Conservation (phyloP, 75 land plant species). For the Sequoia sempervirens region DNA sequence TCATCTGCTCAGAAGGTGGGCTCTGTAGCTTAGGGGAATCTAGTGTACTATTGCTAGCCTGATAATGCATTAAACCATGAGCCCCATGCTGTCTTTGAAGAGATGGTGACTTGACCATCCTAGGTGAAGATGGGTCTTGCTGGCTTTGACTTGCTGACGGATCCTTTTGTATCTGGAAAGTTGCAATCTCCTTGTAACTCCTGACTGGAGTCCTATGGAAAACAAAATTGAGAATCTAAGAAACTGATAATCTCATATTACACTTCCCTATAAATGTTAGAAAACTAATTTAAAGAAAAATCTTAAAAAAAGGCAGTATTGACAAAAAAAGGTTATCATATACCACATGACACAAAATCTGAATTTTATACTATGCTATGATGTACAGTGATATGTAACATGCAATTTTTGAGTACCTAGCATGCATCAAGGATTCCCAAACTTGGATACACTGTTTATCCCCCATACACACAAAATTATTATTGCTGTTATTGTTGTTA, state of each 20-base stretch:
- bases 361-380: background rate
- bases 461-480: background rate
- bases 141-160: constrained; percentile 49
- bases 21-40: constrained; percentile 54
- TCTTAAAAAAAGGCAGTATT: background rate
- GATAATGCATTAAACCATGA: constrained; percentile 30
- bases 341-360: background rate
- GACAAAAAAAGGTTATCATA: background rate
- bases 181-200: constrained; percentile 40
- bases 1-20: constrained; percentile 66
- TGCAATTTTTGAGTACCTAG: background rate
- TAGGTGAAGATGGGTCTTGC: constrained; percentile 79
- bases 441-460: background rate
- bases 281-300: background rate
- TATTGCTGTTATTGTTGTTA: too few species aligned
- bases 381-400: background rate
- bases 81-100: constrained; percentile 61
- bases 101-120: constrained; percentile 83
- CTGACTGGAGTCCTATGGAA: constrained; percentile 52
- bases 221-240: background rate
- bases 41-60: constrained; percentile 21
- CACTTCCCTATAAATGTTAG: background rate
- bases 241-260: background rate
- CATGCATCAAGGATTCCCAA: background rate
- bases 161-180: constrained; percentile 71